Base-by-base conservation (phyloP, 2,329 filamentous ascomycete species). In the Fusarium falciforme region DNA sequence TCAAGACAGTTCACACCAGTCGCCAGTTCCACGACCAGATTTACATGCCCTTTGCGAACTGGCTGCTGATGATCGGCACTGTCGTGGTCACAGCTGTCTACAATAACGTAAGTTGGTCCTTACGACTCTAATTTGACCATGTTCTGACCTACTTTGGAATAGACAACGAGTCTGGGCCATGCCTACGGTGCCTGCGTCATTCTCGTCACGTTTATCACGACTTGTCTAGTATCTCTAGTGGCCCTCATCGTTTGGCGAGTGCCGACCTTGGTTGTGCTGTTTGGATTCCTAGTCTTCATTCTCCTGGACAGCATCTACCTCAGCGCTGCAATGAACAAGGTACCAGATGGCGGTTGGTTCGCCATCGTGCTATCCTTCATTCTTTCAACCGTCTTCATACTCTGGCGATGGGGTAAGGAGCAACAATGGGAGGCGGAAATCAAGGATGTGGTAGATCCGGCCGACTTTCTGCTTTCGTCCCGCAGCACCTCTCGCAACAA, bases 141-240 rank as follows among this genome's bases (percentile, higher is more conserved):
- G 33, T 64, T 22, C 62, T 57, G 67, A 68, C 90, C 10, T 22
- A 12, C 14, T 27, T 44, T 16, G 14, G 27, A 25, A 27, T 52
- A 80, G 86, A 93, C 92, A 1, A 93, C 90, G 1, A 86, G 87
- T 64, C 87, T 94, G 0, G 93, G 93, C 27, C 90, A 94, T 76
- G 93, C 93, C 0, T 95, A 95, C 76, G 93, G 93, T 42, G 91
- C 94, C 9, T 95, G 93, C 74, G 93, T 95, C 79, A 94, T 95
- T 76, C 89, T 93, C 58, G 93, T 95, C 49, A 94, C 93, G 0
- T 94, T 95, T 79, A 91, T 95, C 77, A 92, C 92, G 64, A 95
- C 93, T 0, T 92, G 89, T 80, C 91, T 96, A 87, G 91, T 94
- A 2, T 88, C 92, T 0, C 84, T 95, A 1, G 91, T 93, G 2